phyloP scores from a whole-genome alignment of 2,329 filamentous ascomycete species.

The Fusarium sublunatum region DNA sequence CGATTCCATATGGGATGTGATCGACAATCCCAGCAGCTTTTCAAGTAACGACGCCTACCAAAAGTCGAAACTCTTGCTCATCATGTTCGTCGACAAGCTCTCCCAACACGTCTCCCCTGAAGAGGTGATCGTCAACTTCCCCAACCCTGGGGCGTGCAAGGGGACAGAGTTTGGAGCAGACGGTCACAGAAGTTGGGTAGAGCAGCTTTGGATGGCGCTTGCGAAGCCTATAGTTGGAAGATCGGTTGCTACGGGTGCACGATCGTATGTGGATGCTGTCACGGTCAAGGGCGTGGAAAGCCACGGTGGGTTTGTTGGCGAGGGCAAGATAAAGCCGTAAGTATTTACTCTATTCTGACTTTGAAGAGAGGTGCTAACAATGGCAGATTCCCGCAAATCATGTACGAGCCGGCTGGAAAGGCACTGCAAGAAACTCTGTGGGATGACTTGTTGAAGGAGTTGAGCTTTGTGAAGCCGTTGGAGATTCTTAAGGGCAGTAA shows the following conservation, averaged over 20 bases:
- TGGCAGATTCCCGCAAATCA: slow-evolving; percentile 28
- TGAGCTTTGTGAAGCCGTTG: slow-evolving; percentile 35
- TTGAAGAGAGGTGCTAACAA: slow-evolving; percentile 2
- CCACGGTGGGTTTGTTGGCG: slow-evolving; percentile 43
- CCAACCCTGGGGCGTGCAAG: slow-evolving; percentile 58
- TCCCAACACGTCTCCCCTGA: slow-evolving; percentile 52
- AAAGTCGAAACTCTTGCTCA: slow-evolving; percentile 50
- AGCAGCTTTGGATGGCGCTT: slow-evolving; percentile 24
- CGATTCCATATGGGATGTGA: slow-evolving; percentile 36
- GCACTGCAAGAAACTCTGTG: slow-evolving; percentile 35
- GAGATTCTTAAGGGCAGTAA: slow-evolving; percentile 11
- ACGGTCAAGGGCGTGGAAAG: slow-evolving; percentile 37
- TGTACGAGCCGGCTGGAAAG: slow-evolving; percentile 38
- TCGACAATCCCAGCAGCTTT: slow-evolving; percentile 36
- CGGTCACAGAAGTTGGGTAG: slow-evolving; percentile 26
- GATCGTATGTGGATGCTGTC: slow-evolving; percentile 42
- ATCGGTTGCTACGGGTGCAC: slow-evolving; percentile 28
- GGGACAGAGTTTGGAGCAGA: slow-evolving; percentile 58
- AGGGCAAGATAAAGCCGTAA: slow-evolving; percentile 45
- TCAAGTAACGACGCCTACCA: slow-evolving; percentile 28
- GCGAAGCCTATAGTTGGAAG: slow-evolving; percentile 24
- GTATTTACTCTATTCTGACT: background rate
- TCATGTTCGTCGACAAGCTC: slow-evolving; percentile 53
- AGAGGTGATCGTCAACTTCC: slow-evolving; percentile 59
- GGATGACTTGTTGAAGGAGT: slow-evolving; percentile 40